Conservation (phyloP, 2,329 filamentous ascomycete genomes). For the Bipolaris zeicola region DNA sequence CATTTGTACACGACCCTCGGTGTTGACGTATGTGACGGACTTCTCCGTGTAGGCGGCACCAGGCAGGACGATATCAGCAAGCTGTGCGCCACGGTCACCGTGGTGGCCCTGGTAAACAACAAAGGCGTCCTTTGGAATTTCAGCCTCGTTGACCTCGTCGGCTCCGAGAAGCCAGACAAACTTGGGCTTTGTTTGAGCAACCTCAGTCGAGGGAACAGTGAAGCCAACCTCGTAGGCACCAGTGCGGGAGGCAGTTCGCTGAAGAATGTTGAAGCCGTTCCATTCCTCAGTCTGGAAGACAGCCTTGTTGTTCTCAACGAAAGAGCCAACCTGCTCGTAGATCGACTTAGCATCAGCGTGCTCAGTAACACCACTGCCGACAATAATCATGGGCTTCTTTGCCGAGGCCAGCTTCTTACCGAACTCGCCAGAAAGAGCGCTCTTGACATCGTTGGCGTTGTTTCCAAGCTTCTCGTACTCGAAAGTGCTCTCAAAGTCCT, state of each 20-base stretch:
- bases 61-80: slow-evolving; percentile 91
- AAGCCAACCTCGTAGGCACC: slow-evolving; percentile 97
- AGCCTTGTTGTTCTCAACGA: slow-evolving; percentile 89
- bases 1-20: slow-evolving; percentile 94
- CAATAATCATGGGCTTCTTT: slow-evolving; percentile 94
- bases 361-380: slow-evolving; percentile 90
- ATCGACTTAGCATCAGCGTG: slow-evolving; percentile 89
- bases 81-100: slow-evolving; percentile 88
- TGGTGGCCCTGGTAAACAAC: slow-evolving; percentile 98
- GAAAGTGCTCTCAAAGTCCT: slow-evolving; percentile 91
- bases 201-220: slow-evolving; percentile 78
- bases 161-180: slow-evolving; percentile 96
- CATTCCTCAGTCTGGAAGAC: slow-evolving; percentile 90
- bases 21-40: slow-evolving; percentile 94
- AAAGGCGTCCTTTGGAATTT: slow-evolving; percentile 95
- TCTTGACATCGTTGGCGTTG: slow-evolving; percentile 80
- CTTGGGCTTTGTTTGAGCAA: slow-evolving; percentile 86
- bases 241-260: slow-evolving; percentile 87
- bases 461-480: slow-evolving; percentile 89
- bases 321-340: slow-evolving; percentile 86
- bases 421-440: slow-evolving; percentile 81
- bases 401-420: slow-evolving; percentile 89
- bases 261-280: slow-evolving; percentile 97
- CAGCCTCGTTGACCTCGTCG: slow-evolving; percentile 82
- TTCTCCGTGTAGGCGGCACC: slow-evolving; percentile 98